Base-by-base conservation (phyloP, 1,139 yeast genomes). In the Yamadazyma diddensiae region DNA sequence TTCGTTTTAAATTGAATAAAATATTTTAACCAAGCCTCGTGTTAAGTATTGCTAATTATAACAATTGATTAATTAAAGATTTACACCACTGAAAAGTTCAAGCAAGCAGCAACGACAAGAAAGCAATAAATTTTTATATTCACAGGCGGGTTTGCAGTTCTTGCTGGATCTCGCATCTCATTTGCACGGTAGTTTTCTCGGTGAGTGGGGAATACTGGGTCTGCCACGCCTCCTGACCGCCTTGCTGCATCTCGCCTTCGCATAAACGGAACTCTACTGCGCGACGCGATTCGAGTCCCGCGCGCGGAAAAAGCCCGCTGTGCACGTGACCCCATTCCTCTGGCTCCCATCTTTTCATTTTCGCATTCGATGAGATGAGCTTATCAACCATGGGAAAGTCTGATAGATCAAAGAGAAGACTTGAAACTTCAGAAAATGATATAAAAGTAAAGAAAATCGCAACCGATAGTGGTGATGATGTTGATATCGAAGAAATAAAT, bases 341-440 rank as follows among this genome's bases (percentile, higher is more conserved):
- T 9, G 8, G 9, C 20, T 18, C 20, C 9, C 20, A 6, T 18
- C 20, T 9, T 9, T 18, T 18, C 6, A 18, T 18, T 6, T 18
- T 18, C 20, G 6, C 20, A 9, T 9, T 18, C 25, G 36, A 34
- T 34, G 32, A 35, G 34, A 26, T 28, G 28, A 32, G 23, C 21
- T 20, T 11, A 6, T 16, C 15, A 15, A 28, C 8, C 6, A 37
- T 37, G 40, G 40, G 31, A 20, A 37, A 37, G 16, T 31, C 34
- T 24, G 40, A 34, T 15, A 36, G 39, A 33, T 31, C 30, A 19
- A 37, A 37, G 18, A 37, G 40, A 29, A 33, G 31, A 21, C 33
- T 37, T 15, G 40, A 37, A 9, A 25, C 20, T 8, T 17, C 24
- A 5, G 37, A 24, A 6, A 9, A 25, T 2, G 31, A 26, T 15